Conservation (phyloP, 108 stramenopile genomes). For the Nitzschia inconspicua region DNA sequence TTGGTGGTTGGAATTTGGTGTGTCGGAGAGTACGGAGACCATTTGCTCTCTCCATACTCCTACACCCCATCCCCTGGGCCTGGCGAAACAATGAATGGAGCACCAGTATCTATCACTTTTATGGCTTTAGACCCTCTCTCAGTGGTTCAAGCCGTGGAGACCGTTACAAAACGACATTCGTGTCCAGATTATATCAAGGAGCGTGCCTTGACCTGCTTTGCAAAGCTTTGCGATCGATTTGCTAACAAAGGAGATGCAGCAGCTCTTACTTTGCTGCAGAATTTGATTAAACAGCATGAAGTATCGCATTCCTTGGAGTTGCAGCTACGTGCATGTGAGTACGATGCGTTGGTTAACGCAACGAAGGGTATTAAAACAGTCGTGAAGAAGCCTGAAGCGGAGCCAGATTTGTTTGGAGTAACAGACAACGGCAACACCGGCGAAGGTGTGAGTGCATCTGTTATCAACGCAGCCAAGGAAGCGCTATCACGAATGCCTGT, state of each 20-base stretch:
- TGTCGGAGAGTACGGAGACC: constrained; percentile 87
- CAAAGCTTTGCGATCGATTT: constrained; percentile 85
- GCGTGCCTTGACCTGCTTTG: constrained; percentile 81
- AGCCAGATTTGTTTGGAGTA: constrained; percentile 72
- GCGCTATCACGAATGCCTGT: constrained; percentile 94
- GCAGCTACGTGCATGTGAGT: constrained; percentile 94
- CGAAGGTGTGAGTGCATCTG: constrained; percentile 45
- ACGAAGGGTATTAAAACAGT: constrained; percentile 55
- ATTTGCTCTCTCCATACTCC: constrained; percentile 64
- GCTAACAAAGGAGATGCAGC: constrained; percentile 59
- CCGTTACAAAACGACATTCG: constrained; percentile 62
- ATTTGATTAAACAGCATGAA: constrained; percentile 64
- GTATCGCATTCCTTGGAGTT: constrained; percentile 87
- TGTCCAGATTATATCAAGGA: constrained; percentile 76
- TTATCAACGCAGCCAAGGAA: constrained; percentile 76
- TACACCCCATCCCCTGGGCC: constrained; percentile 45
- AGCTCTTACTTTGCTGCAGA: constrained; percentile 53
- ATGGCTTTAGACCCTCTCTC: constrained; percentile 55
- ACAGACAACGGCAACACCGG: constrained; percentile 24
- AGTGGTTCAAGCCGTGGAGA: constrained; percentile 70
- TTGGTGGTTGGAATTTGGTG: constrained; percentile 94
- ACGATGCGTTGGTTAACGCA: constrained; percentile 81
- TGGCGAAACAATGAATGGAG: constrained; percentile 15
- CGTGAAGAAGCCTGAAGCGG: constrained; percentile 23
- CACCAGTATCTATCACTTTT: constrained; percentile 54